These are phyloP conservation scores for Hypomontagnella monticulosa DNA, from an alignment of 495 filamentous ascomycete genomes.

Conservation along the genomic window DNA sequence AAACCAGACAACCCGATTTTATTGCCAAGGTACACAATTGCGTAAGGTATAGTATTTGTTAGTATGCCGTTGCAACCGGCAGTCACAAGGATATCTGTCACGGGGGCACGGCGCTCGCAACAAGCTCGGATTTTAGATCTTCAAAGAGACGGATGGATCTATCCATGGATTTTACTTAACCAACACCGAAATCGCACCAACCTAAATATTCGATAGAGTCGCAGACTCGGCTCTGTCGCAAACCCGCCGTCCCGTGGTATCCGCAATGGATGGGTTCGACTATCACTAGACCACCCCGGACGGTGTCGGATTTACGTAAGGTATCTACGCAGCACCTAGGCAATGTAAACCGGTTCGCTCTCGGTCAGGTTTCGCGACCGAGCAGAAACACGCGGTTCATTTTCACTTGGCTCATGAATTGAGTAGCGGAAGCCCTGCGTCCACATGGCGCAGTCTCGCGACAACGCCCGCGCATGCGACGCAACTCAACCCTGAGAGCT, in stretches of 20 bases:
- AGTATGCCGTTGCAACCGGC: conserved; percentile 2
- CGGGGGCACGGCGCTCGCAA: conserved; percentile 13
- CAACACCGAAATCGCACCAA: too few species aligned
- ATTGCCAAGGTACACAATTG: not conserved
- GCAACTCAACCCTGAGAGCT: conserved; percentile 21
- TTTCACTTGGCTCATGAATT: conserved; percentile 15
- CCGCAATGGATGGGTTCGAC: not conserved
- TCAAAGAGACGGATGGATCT: not conserved
- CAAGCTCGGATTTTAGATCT: conserved; percentile 12
- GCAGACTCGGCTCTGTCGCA: conserved; percentile 18
- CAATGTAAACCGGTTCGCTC: not conserved
- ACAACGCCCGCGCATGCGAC: conserved; percentile 36
- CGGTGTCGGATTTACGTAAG: not conserved
- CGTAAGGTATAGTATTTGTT: not conserved
- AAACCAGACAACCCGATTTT: conserved; percentile 6
- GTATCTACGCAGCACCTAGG: not conserved
- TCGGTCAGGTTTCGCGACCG: conserved; percentile 32
- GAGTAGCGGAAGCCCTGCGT: conserved; percentile 2
- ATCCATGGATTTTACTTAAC: not conserved
- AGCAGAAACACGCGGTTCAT: conserved; percentile 27
- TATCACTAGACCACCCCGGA: not conserved
- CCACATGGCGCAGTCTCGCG: conserved; percentile 34
- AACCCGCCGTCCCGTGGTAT: conserved; percentile 15
- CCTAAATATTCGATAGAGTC: not conserved
- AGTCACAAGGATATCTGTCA: conserved; percentile 25